Percentiles rank a stretch among this genome's conserved stretches.
Conservation (phyloP, 352 stramenopile species). For the Pythium sukuiense region DNA sequence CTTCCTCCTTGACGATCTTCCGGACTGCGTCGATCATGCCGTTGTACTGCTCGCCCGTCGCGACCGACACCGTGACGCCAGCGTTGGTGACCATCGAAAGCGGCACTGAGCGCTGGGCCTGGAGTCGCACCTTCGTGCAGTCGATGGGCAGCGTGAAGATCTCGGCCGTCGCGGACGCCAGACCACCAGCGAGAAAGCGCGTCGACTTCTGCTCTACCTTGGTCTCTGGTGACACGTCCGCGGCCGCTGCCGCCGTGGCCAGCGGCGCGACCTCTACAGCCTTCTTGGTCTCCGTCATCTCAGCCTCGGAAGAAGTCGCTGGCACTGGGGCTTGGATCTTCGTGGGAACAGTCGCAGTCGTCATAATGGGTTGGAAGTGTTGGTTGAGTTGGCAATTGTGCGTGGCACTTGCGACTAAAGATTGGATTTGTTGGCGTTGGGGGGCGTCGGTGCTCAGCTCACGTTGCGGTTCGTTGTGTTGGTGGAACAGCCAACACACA, state of each 20-base stretch:
- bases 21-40: conserved; percentile 72
- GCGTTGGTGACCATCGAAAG: conserved; percentile 22
- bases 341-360: conserved; percentile 5
- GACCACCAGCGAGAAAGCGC: conserved; percentile 68
- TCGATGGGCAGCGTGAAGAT: conserved; percentile 84
- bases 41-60: conserved; percentile 48
- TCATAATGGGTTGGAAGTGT: conserved; percentile 4
- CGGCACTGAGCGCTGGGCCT: conserved; percentile 58
- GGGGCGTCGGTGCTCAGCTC: not conserved
- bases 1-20: conserved; percentile 74
- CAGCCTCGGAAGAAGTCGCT: not conserved
- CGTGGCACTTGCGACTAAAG: conserved; percentile 7
- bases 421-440: not conserved
- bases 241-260: conserved; percentile 17
- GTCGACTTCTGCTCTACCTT: conserved; percentile 61
- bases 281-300: conserved; percentile 6
- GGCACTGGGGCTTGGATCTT: not conserved
- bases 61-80: conserved; percentile 33
- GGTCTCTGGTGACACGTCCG: conserved; percentile 14
- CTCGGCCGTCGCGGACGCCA: conserved; percentile 72
- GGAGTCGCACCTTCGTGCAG: conserved; percentile 84
- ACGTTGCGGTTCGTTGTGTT: not conserved
- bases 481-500: conserved; percentile 12
- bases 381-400: conserved; percentile 10
- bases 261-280: conserved; percentile 7